Conservation (phyloP, 441 rosid species). For the Cnidoscolus chayamansa region DNA sequence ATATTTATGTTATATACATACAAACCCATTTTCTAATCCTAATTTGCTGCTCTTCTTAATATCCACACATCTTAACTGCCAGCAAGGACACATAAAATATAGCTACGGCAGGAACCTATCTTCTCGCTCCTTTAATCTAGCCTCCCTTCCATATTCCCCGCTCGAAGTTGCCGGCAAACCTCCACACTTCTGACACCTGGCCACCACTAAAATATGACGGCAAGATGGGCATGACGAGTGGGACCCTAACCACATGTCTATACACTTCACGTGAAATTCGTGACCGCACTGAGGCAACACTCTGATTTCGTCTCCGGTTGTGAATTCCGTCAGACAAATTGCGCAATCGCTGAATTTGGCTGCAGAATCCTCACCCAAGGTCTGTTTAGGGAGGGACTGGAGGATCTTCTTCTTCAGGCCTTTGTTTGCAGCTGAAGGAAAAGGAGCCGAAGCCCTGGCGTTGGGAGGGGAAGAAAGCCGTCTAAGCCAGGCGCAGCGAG, state of each 20-base stretch:
- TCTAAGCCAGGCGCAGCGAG: slow-evolving; percentile 83
- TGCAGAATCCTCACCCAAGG: slow-evolving; percentile 40
- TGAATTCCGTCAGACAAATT: slow-evolving; percentile 30
- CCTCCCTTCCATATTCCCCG: slow-evolving; percentile 32
- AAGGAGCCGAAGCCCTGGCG: slow-evolving; percentile 5
- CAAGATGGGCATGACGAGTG: slow-evolving; percentile 97
- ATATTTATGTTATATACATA: too few species aligned
- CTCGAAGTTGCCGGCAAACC: slow-evolving; percentile 49
- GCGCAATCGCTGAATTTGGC: slow-evolving; percentile 54
- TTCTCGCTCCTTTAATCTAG: slow-evolving; percentile 47
- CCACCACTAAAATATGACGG: slow-evolving; percentile 70
- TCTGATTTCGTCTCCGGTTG: slow-evolving; percentile 71
- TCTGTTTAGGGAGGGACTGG: slow-evolving; percentile 62
- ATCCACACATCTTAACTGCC: too few species aligned
- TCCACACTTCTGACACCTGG: slow-evolving; percentile 71
- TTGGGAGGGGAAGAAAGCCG: slow-evolving; percentile 22
- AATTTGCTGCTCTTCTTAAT: not conserved
- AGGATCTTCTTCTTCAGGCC: slow-evolving; percentile 84
- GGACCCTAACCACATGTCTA: slow-evolving; percentile 90
- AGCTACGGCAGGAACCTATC: slow-evolving; percentile 56
- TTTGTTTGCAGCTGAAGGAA: slow-evolving; percentile 53
- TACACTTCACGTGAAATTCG: slow-evolving; percentile 80
- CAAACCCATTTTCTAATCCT: not conserved
- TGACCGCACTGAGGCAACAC: slow-evolving; percentile 88
- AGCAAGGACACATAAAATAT: not conserved